Base-by-base conservation (phyloP, 2,329 filamentous ascomycete genomes). In the Neofusicoccum cordaticola region DNA sequence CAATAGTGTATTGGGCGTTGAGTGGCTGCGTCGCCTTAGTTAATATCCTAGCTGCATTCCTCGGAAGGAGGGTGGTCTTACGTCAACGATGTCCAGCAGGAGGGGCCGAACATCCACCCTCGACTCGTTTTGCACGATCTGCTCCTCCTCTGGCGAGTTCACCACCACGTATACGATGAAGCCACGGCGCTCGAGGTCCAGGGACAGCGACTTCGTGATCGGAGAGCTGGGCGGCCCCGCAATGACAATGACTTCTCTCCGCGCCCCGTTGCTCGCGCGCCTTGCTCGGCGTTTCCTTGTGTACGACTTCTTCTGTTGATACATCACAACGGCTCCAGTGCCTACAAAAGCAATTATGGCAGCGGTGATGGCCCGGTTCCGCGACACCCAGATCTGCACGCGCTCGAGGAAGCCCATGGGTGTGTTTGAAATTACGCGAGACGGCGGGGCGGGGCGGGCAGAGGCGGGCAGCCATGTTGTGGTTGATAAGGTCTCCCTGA, bases 111-210 rank as follows among this genome's bases (percentile, higher is more conserved):
- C 90, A 74, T 98, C 95, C 6, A 88, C 83, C 67, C 92, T 85
- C n/a, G 88, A 85, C 75, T 96, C 86, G 66, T 86, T 85, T 66
- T 91, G 86, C 13, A 98, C 88, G 68, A 90, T 80, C 41, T 88
- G 83, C 75, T 98, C 93, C 69, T 98, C 94, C 71, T 97, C 91
- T 66, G 88, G 80, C n/a, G 88, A 92, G 68, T 88, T 90, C 71
- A 93, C 94, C 0, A 96, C 91, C 66, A 99, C 84, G 76, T 93
- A 99, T 64, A 98, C 92, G 66, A 98, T 91, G 76, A 96, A 98
- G 4, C 95, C 95, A 68, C 93, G 87, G 66, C 93, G 85, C 79
- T 98, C 95, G 69, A 99, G 82, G 73, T 99, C 95, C 53, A 93
- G 79, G 2, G 92, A 88, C 62, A 98, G 82, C 11, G 92, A 92